phyloP scores from a whole-genome alignment of 2,329 filamentous ascomycete species.

The Dactylonectria macrodidyma region DNA sequence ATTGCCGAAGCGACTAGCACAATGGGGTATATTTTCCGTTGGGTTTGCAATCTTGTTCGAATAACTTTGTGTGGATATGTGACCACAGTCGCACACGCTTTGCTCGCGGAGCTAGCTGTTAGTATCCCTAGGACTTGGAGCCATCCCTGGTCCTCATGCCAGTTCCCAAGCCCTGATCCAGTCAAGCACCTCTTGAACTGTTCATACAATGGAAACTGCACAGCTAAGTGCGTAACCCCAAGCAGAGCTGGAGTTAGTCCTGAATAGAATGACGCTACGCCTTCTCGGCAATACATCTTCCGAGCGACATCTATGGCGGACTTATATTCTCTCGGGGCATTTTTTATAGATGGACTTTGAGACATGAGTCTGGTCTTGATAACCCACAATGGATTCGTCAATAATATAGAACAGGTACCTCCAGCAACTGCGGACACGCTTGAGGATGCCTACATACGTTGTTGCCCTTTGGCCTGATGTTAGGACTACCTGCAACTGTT shows the following conservation, averaged over 20 bases:
- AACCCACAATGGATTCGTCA: slow-evolving; percentile 10
- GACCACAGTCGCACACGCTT: slow-evolving; percentile 4
- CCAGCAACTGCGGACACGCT: slow-evolving; percentile 7
- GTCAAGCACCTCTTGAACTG: slow-evolving; percentile 7
- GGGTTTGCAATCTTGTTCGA: slow-evolving; percentile 11
- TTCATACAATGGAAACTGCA: slow-evolving; percentile 11
- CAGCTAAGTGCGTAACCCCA: slow-evolving; percentile 5
- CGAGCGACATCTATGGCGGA: too few species aligned
- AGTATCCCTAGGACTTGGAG: slow-evolving; percentile 6
- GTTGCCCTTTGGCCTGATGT: neutral
- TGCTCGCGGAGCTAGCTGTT: slow-evolving; percentile 6
- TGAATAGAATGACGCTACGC: slow-evolving; percentile 7
- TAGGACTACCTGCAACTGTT: neutral
- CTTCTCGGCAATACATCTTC: slow-evolving; percentile 11
- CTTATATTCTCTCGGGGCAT: slow-evolving; percentile 2
- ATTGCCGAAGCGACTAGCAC: neutral
- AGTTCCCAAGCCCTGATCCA: slow-evolving; percentile 9
- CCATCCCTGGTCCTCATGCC: slow-evolving; percentile 10
- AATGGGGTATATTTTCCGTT: slow-evolving; percentile 4
- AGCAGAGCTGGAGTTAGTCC: slow-evolving; percentile 7
- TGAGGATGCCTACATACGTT: slow-evolving; percentile 3
- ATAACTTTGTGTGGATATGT: slow-evolving; percentile 10
- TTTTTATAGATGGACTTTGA: slow-evolving; percentile 3
- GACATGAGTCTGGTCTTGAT: slow-evolving; percentile 11
- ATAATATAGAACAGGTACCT: slow-evolving; percentile 8